A percentile compares a stretch with the other conserved stretches of the same genome.
phyloP scores from a whole-genome alignment of 2,329 filamentous ascomycete genomes.

The Elsinoe australis region DNA sequence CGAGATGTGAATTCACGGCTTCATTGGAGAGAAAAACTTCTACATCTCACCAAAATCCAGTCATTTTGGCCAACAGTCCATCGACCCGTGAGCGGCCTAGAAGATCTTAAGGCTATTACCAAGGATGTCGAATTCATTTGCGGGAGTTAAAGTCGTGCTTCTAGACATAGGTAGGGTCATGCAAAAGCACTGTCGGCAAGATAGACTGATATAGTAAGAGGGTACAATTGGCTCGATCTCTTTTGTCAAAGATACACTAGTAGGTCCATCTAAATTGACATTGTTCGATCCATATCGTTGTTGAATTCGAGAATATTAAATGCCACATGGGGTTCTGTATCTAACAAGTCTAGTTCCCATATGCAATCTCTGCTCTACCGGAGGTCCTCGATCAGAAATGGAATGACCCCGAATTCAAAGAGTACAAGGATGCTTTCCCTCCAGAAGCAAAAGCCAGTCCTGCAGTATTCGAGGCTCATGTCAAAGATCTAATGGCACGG shows the following conservation, averaged over 20 bases:
- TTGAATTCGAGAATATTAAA: too few relatives aligned
- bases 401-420: slow-evolving; percentile 55
- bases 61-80: too few relatives aligned
- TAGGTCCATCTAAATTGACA: slow-evolving; percentile 48
- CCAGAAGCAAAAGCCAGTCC: slow-evolving; percentile 53
- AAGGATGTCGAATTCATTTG: slow-evolving; percentile 23
- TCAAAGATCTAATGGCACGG: slow-evolving; percentile 59
- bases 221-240: slow-evolving; percentile 76
- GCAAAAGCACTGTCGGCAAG: neutral
- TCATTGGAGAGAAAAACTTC: too few relatives aligned
- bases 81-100: too few relatives aligned
- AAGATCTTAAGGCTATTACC: too few relatives aligned
- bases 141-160: slow-evolving; percentile 29
- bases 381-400: slow-evolving; percentile 58
- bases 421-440: slow-evolving; percentile 66
- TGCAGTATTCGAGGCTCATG: slow-evolving; percentile 56
- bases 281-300: slow-evolving; percentile 21
- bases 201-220: slow-evolving; percentile 44
- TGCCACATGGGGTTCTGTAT: too few relatives aligned
- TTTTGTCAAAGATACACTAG: slow-evolving; percentile 75
- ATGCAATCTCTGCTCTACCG: slow-evolving; percentile 61
- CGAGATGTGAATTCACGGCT: too few relatives aligned
- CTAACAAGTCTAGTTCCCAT: slow-evolving; percentile 57
- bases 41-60: too few relatives aligned
- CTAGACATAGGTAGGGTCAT: slow-evolving; percentile 32